phyloP scores from a whole-genome alignment of 257 asterid species.

The Solanum megistacrolobum region DNA sequence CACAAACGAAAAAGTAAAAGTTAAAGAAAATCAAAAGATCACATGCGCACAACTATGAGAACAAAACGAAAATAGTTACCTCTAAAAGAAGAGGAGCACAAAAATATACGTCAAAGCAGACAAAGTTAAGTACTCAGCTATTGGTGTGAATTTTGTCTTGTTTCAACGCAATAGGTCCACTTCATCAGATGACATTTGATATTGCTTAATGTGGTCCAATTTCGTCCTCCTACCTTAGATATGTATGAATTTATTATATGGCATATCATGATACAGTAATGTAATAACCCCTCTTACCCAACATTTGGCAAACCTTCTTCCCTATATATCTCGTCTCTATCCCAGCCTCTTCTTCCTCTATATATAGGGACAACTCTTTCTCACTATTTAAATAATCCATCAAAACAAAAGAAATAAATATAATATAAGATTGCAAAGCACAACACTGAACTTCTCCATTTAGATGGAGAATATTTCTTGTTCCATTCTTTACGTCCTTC shows the following conservation, averaged over 20 bases:
- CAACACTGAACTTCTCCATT: not conserved
- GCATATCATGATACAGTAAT: not conserved
- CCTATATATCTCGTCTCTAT: not conserved
- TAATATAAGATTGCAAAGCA: not conserved
- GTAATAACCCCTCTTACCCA: not conserved
- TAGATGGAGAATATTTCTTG: conserved; percentile 14
- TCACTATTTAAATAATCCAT: not conserved
- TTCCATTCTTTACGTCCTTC: conserved; percentile 23
- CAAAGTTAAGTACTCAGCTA: not conserved
- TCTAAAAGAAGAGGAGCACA: not conserved
- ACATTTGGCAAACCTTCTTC: not conserved
- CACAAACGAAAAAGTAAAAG: not conserved
- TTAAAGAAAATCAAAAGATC: not conserved
- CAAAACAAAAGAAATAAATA: not conserved
- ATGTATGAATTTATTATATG: not conserved
- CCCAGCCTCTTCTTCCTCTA: conserved; percentile 3
- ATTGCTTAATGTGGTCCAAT: conserved; percentile 1
- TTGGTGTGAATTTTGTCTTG: not conserved
- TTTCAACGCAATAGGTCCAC: not conserved
- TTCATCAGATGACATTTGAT: conserved; percentile 1
- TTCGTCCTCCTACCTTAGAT: not conserved
- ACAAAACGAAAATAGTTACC: not conserved
- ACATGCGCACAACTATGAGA: not conserved
- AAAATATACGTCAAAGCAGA: not conserved
- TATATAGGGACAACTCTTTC: conserved; percentile 13